These are phyloP conservation scores for Chytriomyces sp. DNA, from an alignment of 192 early-diverging fungal species.

Conservation along the genomic window DNA sequence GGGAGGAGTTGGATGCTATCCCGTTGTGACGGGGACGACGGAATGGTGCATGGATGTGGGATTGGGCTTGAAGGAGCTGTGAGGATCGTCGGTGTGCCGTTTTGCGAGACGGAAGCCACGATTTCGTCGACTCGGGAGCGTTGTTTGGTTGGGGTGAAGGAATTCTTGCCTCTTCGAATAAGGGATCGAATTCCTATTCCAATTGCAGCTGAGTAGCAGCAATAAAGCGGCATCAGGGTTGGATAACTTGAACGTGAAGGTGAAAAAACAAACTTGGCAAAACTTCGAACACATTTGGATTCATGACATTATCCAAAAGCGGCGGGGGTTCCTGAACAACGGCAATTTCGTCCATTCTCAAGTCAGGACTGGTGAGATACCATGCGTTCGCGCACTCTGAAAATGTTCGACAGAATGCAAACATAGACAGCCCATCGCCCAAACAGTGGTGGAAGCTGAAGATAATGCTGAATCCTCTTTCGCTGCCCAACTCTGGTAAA, in stretches of 20 bases:
- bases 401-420: slow-evolving; percentile 46
- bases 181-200: slow-evolving; percentile 29
- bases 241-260: not conserved
- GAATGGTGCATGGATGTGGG: slow-evolving; percentile 4
- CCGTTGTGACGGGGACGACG: slow-evolving; percentile 1
- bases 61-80: not conserved
- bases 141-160: slow-evolving; percentile 21
- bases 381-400: slow-evolving; percentile 23
- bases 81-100: too few species aligned
- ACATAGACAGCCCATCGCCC: slow-evolving; percentile 54
- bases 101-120: not conserved
- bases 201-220: slow-evolving; percentile 15
- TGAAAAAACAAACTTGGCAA: slow-evolving; percentile 41
- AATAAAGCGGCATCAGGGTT: not conserved
- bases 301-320: slow-evolving; percentile 53
- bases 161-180: slow-evolving; percentile 9
- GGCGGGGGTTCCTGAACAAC: slow-evolving; percentile 42
- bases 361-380: slow-evolving; percentile 29
- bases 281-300: slow-evolving; percentile 46
- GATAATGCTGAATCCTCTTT: slow-evolving; percentile 42
- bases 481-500: not conserved
- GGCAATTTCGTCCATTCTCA: slow-evolving; percentile 35
- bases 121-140: not conserved
- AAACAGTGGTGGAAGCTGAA: slow-evolving; percentile 59
- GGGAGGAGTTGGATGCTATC: not conserved